Conservation (phyloP, 306 rosid genomes). For the Citrullus colocynthis region DNA sequence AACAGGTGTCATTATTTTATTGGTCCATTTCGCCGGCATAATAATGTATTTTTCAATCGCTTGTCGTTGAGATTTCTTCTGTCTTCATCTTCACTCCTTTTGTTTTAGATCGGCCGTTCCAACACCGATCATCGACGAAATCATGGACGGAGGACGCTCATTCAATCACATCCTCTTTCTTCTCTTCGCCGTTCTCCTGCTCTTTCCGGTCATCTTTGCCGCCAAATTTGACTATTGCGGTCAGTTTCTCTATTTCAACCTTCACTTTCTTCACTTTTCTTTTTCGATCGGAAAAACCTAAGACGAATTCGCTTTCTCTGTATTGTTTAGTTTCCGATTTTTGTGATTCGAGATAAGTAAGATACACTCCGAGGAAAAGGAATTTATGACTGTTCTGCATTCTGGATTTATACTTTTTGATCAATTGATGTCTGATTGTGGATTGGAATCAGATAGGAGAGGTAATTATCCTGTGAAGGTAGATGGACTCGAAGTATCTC, state of each 20-base stretch:
- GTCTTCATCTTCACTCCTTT: background rate
- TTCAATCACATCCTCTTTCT: constrained; percentile 20
- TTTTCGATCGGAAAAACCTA: background rate
- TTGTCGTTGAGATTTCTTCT: background rate
- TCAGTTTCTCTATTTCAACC: constrained; percentile 13
- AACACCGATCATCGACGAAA: background rate
- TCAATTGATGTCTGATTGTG: background rate
- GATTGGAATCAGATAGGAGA: constrained; percentile 33
- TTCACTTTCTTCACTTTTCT: background rate
- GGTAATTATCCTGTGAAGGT: constrained; percentile 59
- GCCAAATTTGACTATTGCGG: constrained; percentile 46
- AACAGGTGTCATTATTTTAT: background rate
- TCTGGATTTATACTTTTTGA: background rate
- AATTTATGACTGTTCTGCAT: background rate
- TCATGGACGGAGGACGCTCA: background rate
- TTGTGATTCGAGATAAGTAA: background rate
- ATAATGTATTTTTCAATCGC: background rate
- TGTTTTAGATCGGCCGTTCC: background rate
- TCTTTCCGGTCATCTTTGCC: constrained; percentile 29
- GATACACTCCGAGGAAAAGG: background rate
- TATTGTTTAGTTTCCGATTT: background rate
- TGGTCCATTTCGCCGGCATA: background rate
- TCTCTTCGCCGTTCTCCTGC: constrained; percentile 22
- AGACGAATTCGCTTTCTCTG: background rate
- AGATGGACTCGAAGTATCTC: constrained; percentile 37